Evolutionary conservation across 164 flowering plant genomes (phyloP), one percentile per base, ranked within the genome.

Genomic region (Aristolochia fimbriata): DNA sequence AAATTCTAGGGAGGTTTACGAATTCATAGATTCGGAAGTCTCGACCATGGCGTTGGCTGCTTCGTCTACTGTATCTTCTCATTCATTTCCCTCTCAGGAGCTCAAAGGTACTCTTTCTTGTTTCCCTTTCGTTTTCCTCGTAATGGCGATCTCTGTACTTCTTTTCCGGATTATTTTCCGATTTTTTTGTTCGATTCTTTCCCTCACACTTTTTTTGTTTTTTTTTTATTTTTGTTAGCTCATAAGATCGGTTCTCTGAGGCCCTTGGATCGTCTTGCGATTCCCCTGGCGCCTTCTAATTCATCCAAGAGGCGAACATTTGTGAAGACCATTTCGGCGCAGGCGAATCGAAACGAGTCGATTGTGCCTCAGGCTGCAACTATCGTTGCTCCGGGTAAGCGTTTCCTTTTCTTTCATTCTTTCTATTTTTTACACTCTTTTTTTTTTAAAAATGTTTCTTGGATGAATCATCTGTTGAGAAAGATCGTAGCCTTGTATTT

Each of bases 301-400:
- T 23, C 70, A 0, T 68, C 79, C 3, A 68, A 71, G 50, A 70
- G 85, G 65, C 76, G 84, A 30, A 24, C 54, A 25, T 56, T 66
- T 20, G 80, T 78, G 21, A 76, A 63, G 60, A 27, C 75, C 30
- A 27, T 80, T 14, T 69, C 74, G 63, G 89, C 86, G 0, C 87
- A 79, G 67, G 66, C 79, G 11, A 85, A 77, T 57, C 68, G 85
- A 58, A 81, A 37, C 23, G 83, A 78, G 43, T 77, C 88, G 1
- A 60, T 77, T 15, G 89, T 76, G 46, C 79, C 86, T 58, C 53
- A 65, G 7, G 91, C 92, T 0, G 78, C 92, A 51, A 64, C 87
- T 9, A 24, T 73, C 49, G 53, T 56, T 66, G 78, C 78, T 64
- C 80, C 85, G 59, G 92, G 94, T 90, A 58, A 10, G 31, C 27